phyloP scores from a whole-genome alignment of 108 stramenopile genomes.

The Pseudonitzschia delicatissima region DNA sequence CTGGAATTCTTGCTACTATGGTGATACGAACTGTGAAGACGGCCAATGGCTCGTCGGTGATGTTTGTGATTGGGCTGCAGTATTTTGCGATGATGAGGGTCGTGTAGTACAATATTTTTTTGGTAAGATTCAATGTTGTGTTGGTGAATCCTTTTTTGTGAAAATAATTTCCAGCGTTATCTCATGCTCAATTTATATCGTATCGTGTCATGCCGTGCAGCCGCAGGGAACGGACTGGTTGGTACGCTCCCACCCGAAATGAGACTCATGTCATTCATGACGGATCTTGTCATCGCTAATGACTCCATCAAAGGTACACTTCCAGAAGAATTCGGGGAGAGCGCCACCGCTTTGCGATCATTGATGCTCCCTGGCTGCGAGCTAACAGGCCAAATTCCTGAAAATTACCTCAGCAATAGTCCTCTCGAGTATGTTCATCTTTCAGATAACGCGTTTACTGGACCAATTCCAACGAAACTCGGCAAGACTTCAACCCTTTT shows the following conservation, averaged over 20 bases:
- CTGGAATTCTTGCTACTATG: conserved; percentile 24
- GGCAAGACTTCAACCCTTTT: conserved; percentile 32
- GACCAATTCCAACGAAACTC: conserved; percentile 39
- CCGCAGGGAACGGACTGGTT: conserved; percentile 10
- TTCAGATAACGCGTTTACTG: conserved; percentile 28
- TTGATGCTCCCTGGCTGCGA: neutral
- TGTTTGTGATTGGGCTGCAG: conserved; percentile 26
- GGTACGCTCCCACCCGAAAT: conserved; percentile 20
- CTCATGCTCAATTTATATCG: neutral
- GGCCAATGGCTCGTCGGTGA: conserved; percentile 25
- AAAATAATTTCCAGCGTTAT: neutral
- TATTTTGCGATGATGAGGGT: conserved; percentile 25
- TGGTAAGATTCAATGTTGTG: conserved; percentile 9
- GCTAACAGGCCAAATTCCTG: conserved; percentile 7
- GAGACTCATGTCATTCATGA: conserved; percentile 1
- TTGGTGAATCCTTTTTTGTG: neutral
- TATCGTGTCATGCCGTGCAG: neutral
- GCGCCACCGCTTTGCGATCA: neutral
- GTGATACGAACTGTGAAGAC: conserved; percentile 16
- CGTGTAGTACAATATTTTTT: conserved; percentile 12
- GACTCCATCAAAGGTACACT: conserved; percentile 37
- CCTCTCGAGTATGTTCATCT: conserved; percentile 21
- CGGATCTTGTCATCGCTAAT: conserved; percentile 10
- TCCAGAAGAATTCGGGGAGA: conserved; percentile 30
- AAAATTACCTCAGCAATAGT: neutral